Evolutionary conservation across 768 basidiomycete species (phyloP).

Genomic region (Hericium alpestre): DNA sequence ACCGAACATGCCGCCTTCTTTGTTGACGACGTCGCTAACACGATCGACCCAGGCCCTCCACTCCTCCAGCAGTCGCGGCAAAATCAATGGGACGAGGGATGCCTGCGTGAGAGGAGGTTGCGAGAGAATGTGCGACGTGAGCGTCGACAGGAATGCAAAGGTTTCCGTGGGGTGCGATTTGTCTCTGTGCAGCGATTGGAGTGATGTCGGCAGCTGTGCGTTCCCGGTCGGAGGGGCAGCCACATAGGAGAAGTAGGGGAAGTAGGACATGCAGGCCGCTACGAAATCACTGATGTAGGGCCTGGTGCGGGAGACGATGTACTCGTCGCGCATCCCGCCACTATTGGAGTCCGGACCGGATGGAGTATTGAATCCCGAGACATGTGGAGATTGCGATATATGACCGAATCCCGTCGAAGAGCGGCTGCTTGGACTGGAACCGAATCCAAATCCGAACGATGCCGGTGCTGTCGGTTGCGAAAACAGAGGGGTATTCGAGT

Average conservation of each 20-base stretch:
- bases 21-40: constrained; percentile 62
- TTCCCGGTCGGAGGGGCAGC: constrained; percentile 19
- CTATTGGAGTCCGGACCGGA: constrained; percentile 5
- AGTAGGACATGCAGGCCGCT: constrained; percentile 67
- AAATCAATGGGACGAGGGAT: constrained; percentile 43
- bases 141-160: constrained; percentile 55
- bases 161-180: constrained; percentile 67
- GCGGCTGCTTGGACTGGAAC: constrained; percentile 8
- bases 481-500: constrained; percentile 42
- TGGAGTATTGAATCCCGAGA: constrained; percentile 5
- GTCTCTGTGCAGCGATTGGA: constrained; percentile 44
- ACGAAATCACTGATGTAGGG: constrained; percentile 71
- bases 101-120: constrained; percentile 61
- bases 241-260: constrained; percentile 73
- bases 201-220: constrained; percentile 18
- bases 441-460: constrained; percentile 21
- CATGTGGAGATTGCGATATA: constrained; percentile 10
- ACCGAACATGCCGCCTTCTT: constrained; percentile 70
- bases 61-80: constrained; percentile 58
- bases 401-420: constrained; percentile 18
- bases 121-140: constrained; percentile 56
- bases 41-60: constrained; percentile 71
- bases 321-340: constrained; percentile 67
- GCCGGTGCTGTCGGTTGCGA: constrained; percentile 22
- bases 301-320: constrained; percentile 63